Base-by-base conservation (phyloP, 2,329 filamentous ascomycete genomes). In the Neurospora crassa region DNA sequence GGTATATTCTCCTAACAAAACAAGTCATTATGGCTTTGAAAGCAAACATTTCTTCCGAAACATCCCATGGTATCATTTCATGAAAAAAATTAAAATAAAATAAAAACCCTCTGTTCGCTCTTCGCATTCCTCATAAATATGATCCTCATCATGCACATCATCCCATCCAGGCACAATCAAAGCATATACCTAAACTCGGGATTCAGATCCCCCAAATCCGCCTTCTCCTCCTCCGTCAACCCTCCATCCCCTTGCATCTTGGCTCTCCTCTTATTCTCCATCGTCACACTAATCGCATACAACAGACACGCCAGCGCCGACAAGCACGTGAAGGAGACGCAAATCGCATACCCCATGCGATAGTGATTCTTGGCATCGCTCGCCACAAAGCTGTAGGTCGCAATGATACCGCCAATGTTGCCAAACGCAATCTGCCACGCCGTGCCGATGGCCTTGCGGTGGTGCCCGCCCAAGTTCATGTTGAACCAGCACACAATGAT, bases 401-500 rank as follows among this genome's bases (percentile, higher is more conserved):
- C 86, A 73, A 94, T 90, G 77, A 94, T 93, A 37, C 92, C 92
- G 59, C 92, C 92, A 45, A 93, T 88, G 76, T 94, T 94, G 12
- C 92, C 92, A 74, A 94, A 93, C 0, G 90, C 90, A 63, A 94
- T 84, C 79, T 94, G 91, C 90, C 90, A 94, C 0, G 90, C 92
- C 10, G 88, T 88, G 14, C 91, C 91, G 18, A 94, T 87, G 10
- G 89, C 85, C 63, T 91, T 85, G 3, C 91, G 86, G 71, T 90
- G 90, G 78, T 94, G 92, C 0, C 91, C 91, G 2, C 88, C 88
- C 1, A 93, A 82, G 76, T 94, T 94, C 88, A 93, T 93, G 76
- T 90, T 91, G 80, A 91, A 94, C 91, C 92, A 94, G 79, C 91
- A 94, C 8, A 94, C 87, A 63, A 94, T 88, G 40, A 97, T 90